phyloP scores from a whole-genome alignment of 2,329 filamentous ascomycete genomes.

The Scytalidium sp. region DNA sequence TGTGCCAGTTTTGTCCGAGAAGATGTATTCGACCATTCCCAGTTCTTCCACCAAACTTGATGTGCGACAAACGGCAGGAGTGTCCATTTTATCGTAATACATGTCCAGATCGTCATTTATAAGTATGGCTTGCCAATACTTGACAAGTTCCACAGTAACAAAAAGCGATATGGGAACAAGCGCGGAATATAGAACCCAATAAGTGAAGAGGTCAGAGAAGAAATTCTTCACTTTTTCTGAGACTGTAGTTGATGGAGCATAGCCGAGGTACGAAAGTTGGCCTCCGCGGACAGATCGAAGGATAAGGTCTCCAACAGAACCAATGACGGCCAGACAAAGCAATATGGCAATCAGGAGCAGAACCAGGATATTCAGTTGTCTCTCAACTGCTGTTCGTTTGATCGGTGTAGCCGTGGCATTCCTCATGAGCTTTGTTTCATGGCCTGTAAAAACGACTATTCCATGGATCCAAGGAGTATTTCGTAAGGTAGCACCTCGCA shows the following conservation, averaged over 20 bases:
- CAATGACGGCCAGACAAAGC: constrained; percentile 79
- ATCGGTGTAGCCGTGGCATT: constrained; percentile 97
- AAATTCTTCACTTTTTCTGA: constrained; percentile 69
- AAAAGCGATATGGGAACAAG: constrained; percentile 97
- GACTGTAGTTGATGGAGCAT: constrained; percentile 57
- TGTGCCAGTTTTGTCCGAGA: constrained; percentile 96
- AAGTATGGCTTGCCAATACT: constrained; percentile 95
- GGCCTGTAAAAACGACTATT: constrained; percentile 92
- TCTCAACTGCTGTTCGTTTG: constrained; percentile 94
- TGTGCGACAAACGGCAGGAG: constrained; percentile 90
- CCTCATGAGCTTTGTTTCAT: constrained; percentile 98
- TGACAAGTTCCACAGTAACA: constrained; percentile 95
- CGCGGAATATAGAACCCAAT: constrained; percentile 97
- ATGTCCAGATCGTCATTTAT: constrained; percentile 98
- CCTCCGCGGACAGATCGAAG: constrained; percentile 62
- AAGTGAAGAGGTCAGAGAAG: constrained; percentile 92
- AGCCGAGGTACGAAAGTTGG: constrained; percentile 70
- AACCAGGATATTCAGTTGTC: constrained; percentile 90
- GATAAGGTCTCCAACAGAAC: constrained; percentile 86
- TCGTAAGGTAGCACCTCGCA: constrained; percentile 88
- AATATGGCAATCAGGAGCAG: constrained; percentile 85
- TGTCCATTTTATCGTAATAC: constrained; percentile 94
- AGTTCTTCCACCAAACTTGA: constrained; percentile 96
- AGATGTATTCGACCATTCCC: constrained; percentile 97
- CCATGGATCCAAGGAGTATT: constrained; percentile 98